Evolutionary conservation across 768 basidiomycete species (phyloP), one percentile per base, ranked within the genome.

Genomic region (Boletus tomentosulus): DNA sequence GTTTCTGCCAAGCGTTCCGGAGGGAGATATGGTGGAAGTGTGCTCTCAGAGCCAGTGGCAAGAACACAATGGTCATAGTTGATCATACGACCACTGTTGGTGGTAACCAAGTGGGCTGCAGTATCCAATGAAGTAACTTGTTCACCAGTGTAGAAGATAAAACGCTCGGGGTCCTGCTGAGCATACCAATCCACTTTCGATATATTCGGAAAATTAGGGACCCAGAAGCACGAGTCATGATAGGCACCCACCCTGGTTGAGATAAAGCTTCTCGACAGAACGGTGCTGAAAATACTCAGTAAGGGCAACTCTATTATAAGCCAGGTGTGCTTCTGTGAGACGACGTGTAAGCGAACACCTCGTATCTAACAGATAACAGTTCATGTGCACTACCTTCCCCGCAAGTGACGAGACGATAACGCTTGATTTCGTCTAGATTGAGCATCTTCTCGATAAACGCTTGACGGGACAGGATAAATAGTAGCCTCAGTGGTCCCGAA

Each of bases 381-480:
- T 56, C 66, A 46, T 38, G n/a, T 19, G n/a, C 8, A 9, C 54
- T 59, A 62, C 78, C 79, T 69, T 89, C 86, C 11, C 85, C 84
- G 44, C 79, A 81, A 1, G 83, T 85, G 13, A 81, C 72, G 30
- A 86, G 69, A 48, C 75, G 73, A 67, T 84, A 86, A 16, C 69
- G 66, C 7, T 72, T 71, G 3, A 65, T 65, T 19, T 76, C 74
- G 58, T 87, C 83, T 27, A 82, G 73, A 51, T 76, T 74, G 41
- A 86, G 73, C 30, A 88, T 70, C 59, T 86, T 87, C 63, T 87
- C 85, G 60, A 87, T 84, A 71, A 87, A 86, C 0, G 84, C 84
- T 47, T 37, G 46, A 47, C 3, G 34, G 15, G 24, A 46, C 30
- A 25, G 12, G 31, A 35, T 47, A 47, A 47, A 35, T 47, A 47